phyloP scores from a whole-genome alignment of 768 basidiomycete species.

The Pulveroboletus sp. region DNA sequence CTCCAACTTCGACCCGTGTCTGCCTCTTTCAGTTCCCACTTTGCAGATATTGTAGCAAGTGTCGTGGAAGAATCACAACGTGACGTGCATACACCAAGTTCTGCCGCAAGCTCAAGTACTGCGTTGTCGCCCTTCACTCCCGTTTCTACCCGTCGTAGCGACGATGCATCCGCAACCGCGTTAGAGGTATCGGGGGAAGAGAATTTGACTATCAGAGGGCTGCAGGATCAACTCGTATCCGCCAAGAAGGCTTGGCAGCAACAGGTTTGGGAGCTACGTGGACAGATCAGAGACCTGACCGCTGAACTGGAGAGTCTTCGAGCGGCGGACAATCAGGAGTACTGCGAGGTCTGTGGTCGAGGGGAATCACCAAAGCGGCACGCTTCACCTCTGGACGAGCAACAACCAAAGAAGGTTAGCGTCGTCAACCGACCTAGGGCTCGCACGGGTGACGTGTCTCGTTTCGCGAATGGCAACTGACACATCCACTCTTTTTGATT shows the following conservation, averaged over 20 bases:
- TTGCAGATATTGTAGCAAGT: constrained; percentile 42
- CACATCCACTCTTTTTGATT: constrained; percentile 11
- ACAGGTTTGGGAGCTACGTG: constrained; percentile 72
- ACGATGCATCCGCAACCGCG: constrained; percentile 28
- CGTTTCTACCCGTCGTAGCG: constrained; percentile 31
- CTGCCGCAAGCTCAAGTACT: constrained; percentile 38
- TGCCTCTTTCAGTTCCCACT: constrained; percentile 68
- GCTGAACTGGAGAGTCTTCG: constrained; percentile 61
- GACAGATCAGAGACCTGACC: constrained; percentile 67
- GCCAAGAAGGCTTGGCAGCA: constrained; percentile 65
- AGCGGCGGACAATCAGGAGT: constrained; percentile 36
- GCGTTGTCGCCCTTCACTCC: constrained; percentile 49
- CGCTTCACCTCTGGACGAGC: constrained; percentile 12
- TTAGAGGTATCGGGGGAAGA: constrained; percentile 38
- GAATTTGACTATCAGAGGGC: constrained; percentile 42
- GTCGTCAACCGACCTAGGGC: constrained; percentile 63
- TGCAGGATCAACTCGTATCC: constrained; percentile 59
- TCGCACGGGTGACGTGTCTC: constrained; percentile 60
- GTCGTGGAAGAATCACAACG: constrained; percentile 29
- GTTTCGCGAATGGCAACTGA: constrained; percentile 50
- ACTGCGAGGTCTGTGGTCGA: constrained; percentile 62
- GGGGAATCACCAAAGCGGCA: constrained; percentile 28
- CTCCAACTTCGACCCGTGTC: constrained; percentile 75
- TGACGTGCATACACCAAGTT: constrained; percentile 51
- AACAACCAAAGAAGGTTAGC: constrained; percentile 29